These are phyloP conservation scores for Cystobasidium onofrii DNA, from an alignment of 768 basidiomycete species.

Conservation along the genomic window DNA sequence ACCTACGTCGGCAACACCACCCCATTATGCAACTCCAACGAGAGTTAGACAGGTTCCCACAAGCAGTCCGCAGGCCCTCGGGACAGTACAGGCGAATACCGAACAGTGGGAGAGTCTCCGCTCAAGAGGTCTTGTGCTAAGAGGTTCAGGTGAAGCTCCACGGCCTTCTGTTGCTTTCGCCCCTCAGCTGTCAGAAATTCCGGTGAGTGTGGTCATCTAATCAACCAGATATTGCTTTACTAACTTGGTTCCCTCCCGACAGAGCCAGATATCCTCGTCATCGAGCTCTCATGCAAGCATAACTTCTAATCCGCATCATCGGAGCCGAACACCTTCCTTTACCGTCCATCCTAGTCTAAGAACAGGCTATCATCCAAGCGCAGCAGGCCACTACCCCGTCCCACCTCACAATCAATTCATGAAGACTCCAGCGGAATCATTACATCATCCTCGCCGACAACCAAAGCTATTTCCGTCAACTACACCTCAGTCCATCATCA, in stretches of 20 bases:
- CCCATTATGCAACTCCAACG: background rate
- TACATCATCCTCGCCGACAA: background rate
- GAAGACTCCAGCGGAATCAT: background rate
- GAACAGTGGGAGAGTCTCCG: constrained; percentile 15
- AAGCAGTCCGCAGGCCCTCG: background rate
- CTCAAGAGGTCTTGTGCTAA: background rate
- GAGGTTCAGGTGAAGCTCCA: background rate
- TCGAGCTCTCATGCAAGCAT: background rate
- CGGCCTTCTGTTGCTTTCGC: background rate
- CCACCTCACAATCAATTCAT: background rate
- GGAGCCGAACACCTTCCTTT: background rate
- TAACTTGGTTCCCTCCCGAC: background rate
- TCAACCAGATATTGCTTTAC: too few species aligned
- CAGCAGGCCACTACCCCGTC: background rate
- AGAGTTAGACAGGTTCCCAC: background rate
- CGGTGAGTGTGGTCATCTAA: too few species aligned
- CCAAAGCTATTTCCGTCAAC: background rate
- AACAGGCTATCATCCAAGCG: background rate
- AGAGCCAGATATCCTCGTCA: background rate
- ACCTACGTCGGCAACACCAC: background rate
- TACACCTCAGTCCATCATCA: background rate
- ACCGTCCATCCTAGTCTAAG: constrained; percentile 1
- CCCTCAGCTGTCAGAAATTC: background rate
- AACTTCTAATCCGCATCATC: background rate
- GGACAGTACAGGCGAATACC: background rate